phyloP scores from a whole-genome alignment of 2,329 filamentous ascomycete genomes.

The Trichoderma arundinaceum region DNA sequence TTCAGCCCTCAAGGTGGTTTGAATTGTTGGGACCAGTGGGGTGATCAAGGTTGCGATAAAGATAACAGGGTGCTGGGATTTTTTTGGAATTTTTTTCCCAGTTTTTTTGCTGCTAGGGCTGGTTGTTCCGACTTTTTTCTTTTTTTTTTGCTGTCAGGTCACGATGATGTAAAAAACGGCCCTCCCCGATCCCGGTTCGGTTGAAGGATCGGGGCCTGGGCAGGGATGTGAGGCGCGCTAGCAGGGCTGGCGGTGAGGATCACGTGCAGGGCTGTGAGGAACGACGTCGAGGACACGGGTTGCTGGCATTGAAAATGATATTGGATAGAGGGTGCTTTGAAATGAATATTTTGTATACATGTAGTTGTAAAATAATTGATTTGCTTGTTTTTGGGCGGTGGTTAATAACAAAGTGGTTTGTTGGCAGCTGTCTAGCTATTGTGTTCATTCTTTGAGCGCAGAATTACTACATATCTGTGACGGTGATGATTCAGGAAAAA shows the following conservation, averaged over 20 bases:
- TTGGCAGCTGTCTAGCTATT: background rate
- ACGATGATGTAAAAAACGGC: conserved; percentile 31
- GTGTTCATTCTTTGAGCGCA: background rate
- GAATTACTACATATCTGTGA: background rate
- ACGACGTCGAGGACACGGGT: background rate
- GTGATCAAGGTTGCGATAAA: conserved; percentile 1
- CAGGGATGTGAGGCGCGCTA: conserved; percentile 20
- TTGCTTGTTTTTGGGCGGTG: background rate
- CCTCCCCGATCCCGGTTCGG: conserved; percentile 17
- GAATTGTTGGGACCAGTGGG: conserved; percentile 14
- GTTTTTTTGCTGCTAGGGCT: conserved; percentile 17
- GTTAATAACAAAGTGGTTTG: background rate
- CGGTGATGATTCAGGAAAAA: background rate
- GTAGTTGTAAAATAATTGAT: background rate
- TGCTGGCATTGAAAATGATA: background rate
- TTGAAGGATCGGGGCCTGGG: conserved; percentile 4
- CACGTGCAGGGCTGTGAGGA: background rate
- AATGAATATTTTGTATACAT: background rate
- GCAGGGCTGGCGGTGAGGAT: background rate
- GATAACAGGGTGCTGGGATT: background rate
- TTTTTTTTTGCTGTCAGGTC: background rate
- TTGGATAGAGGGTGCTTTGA: background rate
- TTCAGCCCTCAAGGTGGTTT: conserved; percentile 6
- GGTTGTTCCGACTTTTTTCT: background rate
- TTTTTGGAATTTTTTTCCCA: background rate